Evolutionary conservation across 495 filamentous ascomycete species (phyloP), one percentile per base, ranked within the genome.

Genomic region (Glutinoglossum americanum): DNA sequence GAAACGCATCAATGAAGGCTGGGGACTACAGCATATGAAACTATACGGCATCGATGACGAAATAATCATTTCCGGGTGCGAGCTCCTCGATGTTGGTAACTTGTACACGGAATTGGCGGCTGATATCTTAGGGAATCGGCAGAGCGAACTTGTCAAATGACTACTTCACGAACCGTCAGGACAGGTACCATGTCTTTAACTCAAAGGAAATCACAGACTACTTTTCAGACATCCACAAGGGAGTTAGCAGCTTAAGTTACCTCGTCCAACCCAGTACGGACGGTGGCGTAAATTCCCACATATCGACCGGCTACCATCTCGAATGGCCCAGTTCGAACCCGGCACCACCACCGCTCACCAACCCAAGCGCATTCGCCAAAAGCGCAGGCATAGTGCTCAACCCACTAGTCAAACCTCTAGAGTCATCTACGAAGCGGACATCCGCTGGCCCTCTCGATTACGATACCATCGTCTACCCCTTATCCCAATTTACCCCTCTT

Each of bases 11-110:
- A 99, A 99, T 63, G 92, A 99, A 67, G 92, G 92, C 37, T 99
- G 92, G 90, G 92, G 92, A 15, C 70, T 99, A 47, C 92, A 99
- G 65, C 92, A 99, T 65, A 99, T 99, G 87, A 99, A 99, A 74
- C 76, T 99, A 0, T 99, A 99, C 62, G 92, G 93, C 0, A 70
- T 95, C 45, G 92, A 99, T 60, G 89, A 97, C 64, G 90, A 96
- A 68, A 81, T 99, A 54, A 92, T 99, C 37, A 76, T 99, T 28
- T 94, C 89, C 1, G 92, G 92, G 80, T 86, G 74, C 39, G 73
- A 58, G 44, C 55, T 53, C 37, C 44, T 58, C 39, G 25, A 25
- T 23, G 8, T 27, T 39, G 27, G 53, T 39, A 0, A 6, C 27
- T 28, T 19, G 4, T 32, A 58, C 25, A 49, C 21, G 47, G 21